Base-by-base conservation (phyloP, 345 rosid species). In the Anacardium occidentale region DNA sequence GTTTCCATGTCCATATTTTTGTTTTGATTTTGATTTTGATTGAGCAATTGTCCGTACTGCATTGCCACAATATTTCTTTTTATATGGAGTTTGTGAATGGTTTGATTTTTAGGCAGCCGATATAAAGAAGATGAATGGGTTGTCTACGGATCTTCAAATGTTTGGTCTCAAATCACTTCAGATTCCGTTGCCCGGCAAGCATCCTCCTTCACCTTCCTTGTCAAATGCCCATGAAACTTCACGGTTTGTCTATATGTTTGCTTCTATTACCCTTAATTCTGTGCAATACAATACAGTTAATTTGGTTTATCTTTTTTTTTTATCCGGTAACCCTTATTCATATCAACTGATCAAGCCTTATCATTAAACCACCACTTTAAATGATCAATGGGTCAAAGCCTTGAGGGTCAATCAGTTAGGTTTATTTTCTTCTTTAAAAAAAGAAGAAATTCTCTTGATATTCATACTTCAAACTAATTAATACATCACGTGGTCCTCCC, bases 81-180 rank as follows among this genome's bases (percentile, higher is more conserved):
- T 34, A 34, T 34, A 34, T 34, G 6, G 59, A 57, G 29, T 45
- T 62, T 64, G 7, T 64, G 10, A 45, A 10, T 66, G 10, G 10
- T 42, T 55, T n/a, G n/a, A n/a, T n/a, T n/a, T n/a, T 79, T 79
- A 92, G 99, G 97, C 91, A 64, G 86, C 97, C 48, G 98, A 95
- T 71, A 83, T 92, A 9, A 95, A 83, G 59, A 90, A 82, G 88
- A 76, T 89, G 71, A 94, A 94, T 81, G 92, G 97, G 21, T 82
- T 92, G 78, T 88, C 83, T 21, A 88, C 94, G 25, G 94, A 94
- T 82, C 90, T 83, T 84, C 98, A 92, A 78, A 92, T 94, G 95
- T 94, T 90, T 83, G 98, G 91, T 79, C 91, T 85, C 51, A 84
- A 85, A 77, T 66, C 88, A 25, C 82, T 94, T 57, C 86, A 77